Conservation (phyloP, 768 basidiomycete genomes). For the Tylopilus balloui region DNA sequence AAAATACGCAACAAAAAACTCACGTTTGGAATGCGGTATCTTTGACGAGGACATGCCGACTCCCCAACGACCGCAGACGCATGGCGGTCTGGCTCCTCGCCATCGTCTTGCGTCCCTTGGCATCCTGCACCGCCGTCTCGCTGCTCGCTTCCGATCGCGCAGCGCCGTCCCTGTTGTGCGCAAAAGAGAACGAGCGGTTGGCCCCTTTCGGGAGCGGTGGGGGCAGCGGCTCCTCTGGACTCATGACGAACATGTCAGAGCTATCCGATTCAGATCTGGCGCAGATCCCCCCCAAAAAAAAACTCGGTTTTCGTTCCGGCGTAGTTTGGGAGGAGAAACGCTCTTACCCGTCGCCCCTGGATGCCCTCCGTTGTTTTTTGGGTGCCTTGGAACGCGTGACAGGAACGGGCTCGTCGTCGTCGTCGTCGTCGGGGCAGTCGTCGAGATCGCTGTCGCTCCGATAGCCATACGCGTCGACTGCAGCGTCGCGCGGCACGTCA, state of each 20-base stretch:
- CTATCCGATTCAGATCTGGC: not conserved
- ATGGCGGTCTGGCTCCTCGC: not conserved
- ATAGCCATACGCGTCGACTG: slow-evolving; percentile 28
- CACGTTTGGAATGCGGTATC: slow-evolving; percentile 16
- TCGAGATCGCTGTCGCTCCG: slow-evolving; percentile 36
- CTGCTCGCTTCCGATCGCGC: slow-evolving; percentile 5
- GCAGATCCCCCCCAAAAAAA: no score
- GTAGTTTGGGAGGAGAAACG: no score
- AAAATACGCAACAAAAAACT: not conserved
- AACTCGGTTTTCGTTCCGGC: slow-evolving; percentile 9
- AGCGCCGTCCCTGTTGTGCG: not conserved
- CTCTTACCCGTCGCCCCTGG: slow-evolving; percentile 6
- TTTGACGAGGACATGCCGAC: slow-evolving; percentile 25
- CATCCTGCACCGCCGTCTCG: slow-evolving; percentile 4
- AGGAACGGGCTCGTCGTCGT: not conserved
- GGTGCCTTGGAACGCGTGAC: not conserved
- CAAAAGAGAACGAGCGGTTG: not conserved
- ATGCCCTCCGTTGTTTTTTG: not conserved
- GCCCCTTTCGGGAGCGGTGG: no score
- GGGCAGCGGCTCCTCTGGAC: slow-evolving; percentile 1
- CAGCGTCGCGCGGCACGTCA: slow-evolving; percentile 4
- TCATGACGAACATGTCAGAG: slow-evolving; percentile 18
- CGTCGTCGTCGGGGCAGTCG: no score
- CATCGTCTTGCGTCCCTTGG: not conserved
- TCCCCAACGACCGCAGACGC: slow-evolving; percentile 15